Conservation (phyloP, 257 asterid genomes). For the Solanum phureja region DNA sequence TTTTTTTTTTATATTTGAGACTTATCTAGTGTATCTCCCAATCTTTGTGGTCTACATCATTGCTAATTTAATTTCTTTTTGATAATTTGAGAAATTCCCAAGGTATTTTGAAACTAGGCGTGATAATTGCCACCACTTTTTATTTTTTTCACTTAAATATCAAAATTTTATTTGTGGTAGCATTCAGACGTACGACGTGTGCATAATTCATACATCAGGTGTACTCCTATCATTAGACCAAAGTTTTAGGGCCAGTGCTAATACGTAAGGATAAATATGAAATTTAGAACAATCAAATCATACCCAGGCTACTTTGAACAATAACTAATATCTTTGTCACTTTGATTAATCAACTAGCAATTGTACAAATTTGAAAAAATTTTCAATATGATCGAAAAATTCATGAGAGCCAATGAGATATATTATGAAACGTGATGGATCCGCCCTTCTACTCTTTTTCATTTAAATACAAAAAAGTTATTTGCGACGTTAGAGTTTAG, state of each 20-base stretch:
- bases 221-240: not conserved
- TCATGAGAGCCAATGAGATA: not conserved
- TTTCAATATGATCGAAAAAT: not conserved
- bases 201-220: not conserved
- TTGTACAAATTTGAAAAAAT: not conserved
- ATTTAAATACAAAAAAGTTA: not conserved
- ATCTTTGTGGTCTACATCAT: not conserved
- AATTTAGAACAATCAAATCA: not conserved
- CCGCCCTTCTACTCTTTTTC: not conserved
- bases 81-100: not conserved
- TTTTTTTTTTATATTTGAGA: not conserved
- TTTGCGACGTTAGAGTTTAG: not conserved
- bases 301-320: not conserved
- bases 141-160: not conserved
- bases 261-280: not conserved
- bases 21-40: not conserved
- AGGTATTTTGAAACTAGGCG: not conserved
- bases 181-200: not conserved
- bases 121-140: rapidly evolving
- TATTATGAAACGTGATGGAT: not conserved
- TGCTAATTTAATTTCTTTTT: not conserved
- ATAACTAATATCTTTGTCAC: not conserved
- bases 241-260: not conserved
- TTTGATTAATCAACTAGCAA: not conserved
- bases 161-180: not conserved